phyloP scores from a whole-genome alignment of 2,329 filamentous ascomycete species.

The Phyllosticta citrichinensis region DNA sequence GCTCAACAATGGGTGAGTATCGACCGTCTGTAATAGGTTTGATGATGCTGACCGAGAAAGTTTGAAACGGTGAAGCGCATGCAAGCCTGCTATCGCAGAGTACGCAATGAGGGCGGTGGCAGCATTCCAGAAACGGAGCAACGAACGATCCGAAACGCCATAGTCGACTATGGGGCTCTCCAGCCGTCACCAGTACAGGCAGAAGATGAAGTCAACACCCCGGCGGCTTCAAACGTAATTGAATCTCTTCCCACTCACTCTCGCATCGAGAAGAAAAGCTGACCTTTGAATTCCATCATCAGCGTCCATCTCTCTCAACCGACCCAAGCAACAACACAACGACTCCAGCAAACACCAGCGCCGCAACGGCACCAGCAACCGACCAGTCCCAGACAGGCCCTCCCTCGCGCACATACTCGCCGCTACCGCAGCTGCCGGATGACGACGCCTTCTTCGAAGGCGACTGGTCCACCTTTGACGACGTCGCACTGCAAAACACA shows the following conservation, averaged over 20 bases:
- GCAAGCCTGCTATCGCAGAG: slow-evolving; percentile 30
- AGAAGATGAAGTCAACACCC: slow-evolving; percentile 15
- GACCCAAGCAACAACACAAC: not conserved
- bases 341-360: not conserved
- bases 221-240: not conserved
- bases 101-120: slow-evolving; percentile 23
- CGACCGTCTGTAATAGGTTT: not conserved
- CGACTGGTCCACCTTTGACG: slow-evolving; percentile 24
- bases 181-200: slow-evolving; percentile 30
- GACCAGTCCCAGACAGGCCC: not conserved
- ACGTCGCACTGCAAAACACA: slow-evolving; percentile 23
- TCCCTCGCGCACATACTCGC: not conserved
- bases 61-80: slow-evolving; percentile 34
- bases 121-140: slow-evolving; percentile 27
- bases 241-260: not conserved
- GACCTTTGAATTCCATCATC: not conserved
- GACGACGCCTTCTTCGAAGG: slow-evolving; percentile 16
- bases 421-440: not conserved
- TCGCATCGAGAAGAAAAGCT: slow-evolving; percentile 7
- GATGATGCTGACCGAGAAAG: slow-evolving; percentile 12
- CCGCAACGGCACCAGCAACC: not conserved
- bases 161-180: slow-evolving; percentile 32
- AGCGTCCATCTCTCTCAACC: not conserved
- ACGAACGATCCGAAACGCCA: slow-evolving; percentile 25
- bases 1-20: slow-evolving; percentile 28